These are phyloP conservation scores for Tremella fuciformis DNA, from an alignment of 768 basidiomycete species.

Conservation along the genomic window DNA sequence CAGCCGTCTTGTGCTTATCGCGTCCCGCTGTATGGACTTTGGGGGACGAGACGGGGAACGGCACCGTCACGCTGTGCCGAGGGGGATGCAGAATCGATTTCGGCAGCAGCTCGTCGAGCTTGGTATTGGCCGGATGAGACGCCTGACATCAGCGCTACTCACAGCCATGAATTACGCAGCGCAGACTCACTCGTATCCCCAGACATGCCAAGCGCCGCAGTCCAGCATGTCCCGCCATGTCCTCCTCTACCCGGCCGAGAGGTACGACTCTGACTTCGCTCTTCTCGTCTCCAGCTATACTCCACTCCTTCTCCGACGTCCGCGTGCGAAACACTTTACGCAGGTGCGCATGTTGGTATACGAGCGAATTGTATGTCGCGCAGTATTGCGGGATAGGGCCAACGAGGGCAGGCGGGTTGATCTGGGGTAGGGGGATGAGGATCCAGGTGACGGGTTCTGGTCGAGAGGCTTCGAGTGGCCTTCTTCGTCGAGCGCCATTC, in stretches of 20 bases:
- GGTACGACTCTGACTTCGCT: slow-evolving; percentile 47
- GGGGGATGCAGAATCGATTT: slow-evolving; percentile 43
- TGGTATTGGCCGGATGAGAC: slow-evolving; percentile 31
- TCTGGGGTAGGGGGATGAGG: slow-evolving; percentile 40
- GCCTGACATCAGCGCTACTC: slow-evolving; percentile 18
- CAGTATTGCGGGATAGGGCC: slow-evolving; percentile 45
- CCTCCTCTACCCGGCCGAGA: slow-evolving; percentile 38
- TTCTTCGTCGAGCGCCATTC: not conserved
- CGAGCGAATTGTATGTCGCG: slow-evolving; percentile 46
- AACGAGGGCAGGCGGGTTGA: slow-evolving; percentile 43
- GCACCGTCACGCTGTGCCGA: slow-evolving; percentile 35
- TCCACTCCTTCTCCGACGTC: slow-evolving; percentile 6
- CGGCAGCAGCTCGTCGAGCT: slow-evolving; percentile 27
- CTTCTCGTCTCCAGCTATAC: slow-evolving; percentile 22
- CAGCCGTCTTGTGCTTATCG: not conserved
- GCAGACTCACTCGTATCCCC: slow-evolving; percentile 39
- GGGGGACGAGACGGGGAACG: slow-evolving; percentile 30
- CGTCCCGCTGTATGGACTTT: slow-evolving; percentile 13
- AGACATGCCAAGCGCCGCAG: slow-evolving; percentile 45
- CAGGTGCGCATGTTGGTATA: slow-evolving; percentile 39
- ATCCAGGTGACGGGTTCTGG: slow-evolving; percentile 30
- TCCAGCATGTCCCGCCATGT: slow-evolving; percentile 42
- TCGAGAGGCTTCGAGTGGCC: not conserved
- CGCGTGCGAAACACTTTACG: slow-evolving; percentile 21
- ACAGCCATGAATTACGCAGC: not conserved